Evolutionary conservation across 2,329 filamentous ascomycete species (phyloP), one percentile per base, ranked within the genome.

Genomic region (Chrysoporthe puriensis): DNA sequence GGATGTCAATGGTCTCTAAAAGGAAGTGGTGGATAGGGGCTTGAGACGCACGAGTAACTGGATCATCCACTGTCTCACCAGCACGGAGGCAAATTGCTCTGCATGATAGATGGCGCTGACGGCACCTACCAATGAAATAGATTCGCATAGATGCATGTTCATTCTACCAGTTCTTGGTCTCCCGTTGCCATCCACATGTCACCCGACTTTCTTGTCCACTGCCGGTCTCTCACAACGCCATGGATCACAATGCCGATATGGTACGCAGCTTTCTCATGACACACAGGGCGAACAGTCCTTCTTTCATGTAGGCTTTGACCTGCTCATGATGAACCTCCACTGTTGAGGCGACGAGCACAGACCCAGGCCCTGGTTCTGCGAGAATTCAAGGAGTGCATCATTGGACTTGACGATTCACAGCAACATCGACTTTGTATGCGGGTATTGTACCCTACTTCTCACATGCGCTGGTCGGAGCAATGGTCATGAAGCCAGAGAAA

Each of bases 1-100:
- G 56, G 62, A 50, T 3, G 64, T 69, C 9, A 70, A 62, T 52
- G 46, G 18, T n/a, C 21, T 26, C 4, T 67, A 32, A 26, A 26
- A 62, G 21, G 34, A 13, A 52, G 32, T 11, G 16, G 18, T 1
- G 16, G 5, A n/a, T 11, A 56, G 21, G 5, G n/a, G n/a, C 44
- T 4, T 18, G n/a, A 6, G 44, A 52, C 48, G 48, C 11, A 26
- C 48, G 48, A 52, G 48, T 21, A 52, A 21, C 7, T 11, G 14
- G 26, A 11, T 32, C 48, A 21, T 5, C 21, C 11, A 32, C 9
- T 6, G 36, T 5, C 36, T 40, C 36, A 9, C 36, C 36, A 40
- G 9, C 9, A 7, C 36, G 36, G 44, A 40, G 13, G 6, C 3
- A 40, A 32, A 9, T 21, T 52, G 48, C 54, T 18, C 54, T 57